Evolutionary conservation across 768 basidiomycete species (phyloP).

Genomic region (Suillus plorans): DNA sequence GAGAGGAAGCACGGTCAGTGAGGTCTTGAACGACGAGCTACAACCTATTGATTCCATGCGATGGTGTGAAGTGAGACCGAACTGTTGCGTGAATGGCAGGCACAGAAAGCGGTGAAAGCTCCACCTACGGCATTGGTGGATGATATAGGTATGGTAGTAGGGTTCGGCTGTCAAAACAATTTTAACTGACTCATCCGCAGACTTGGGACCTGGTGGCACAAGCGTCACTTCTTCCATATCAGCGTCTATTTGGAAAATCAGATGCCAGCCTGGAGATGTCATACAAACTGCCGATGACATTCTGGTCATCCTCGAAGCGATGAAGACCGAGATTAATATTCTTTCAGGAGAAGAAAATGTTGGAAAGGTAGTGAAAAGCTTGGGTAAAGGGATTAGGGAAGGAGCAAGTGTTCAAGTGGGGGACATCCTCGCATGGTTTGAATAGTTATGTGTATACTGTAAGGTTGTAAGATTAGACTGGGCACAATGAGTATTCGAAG

Average conservation of each 20-base stretch:
- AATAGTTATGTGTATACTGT: conserved; percentile 4
- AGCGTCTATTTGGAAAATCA: conserved; percentile 45
- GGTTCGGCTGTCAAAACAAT: not conserved
- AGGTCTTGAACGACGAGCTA: not conserved
- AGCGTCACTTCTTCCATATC: conserved; percentile 13
- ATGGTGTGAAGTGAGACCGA: conserved; percentile 37
- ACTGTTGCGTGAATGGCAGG: conserved; percentile 45
- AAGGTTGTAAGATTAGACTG: not conserved
- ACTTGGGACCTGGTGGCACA: conserved; percentile 7
- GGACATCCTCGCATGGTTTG: conserved; percentile 39
- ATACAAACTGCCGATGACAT: conserved; percentile 43
- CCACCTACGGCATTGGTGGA: not conserved
- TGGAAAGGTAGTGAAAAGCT: conserved; percentile 40
- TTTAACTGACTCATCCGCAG: not conserved
- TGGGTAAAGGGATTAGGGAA: conserved; percentile 42
- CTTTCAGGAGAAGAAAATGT: conserved; percentile 44
- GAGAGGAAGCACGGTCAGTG: conserved; percentile 43
- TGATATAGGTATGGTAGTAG: not conserved
- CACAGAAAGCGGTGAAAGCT: conserved; percentile 20
- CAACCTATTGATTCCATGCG: conserved; percentile 3
- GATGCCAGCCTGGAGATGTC: conserved; percentile 39
- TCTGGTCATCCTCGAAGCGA: conserved; percentile 56
- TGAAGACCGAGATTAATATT: conserved; percentile 64
- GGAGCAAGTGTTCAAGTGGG: conserved; percentile 49
- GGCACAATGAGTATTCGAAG: not conserved